A percentile compares a stretch with the other conserved stretches of the same genome.
phyloP scores from a whole-genome alignment of 106 monocot species.

The Narthecium ossifragum region DNA sequence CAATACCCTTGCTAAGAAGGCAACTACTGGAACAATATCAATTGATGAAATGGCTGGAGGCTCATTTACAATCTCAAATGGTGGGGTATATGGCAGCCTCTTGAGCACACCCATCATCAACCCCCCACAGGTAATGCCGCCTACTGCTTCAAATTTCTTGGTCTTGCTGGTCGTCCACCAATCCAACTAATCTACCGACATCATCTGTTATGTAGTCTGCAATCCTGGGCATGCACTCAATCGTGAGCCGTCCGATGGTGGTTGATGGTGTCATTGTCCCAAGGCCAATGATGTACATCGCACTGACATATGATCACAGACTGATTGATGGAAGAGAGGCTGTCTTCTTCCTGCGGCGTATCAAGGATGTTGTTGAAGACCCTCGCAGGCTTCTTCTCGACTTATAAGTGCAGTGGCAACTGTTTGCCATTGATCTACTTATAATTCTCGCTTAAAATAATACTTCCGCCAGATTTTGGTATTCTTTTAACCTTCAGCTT shows the following conservation, averaged over 20 bases:
- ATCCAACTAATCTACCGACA: too few relatives aligned
- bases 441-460: slow-evolving; percentile 1
- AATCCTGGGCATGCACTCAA: slow-evolving; percentile 92
- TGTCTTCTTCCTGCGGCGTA: slow-evolving; percentile 71
- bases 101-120: slow-evolving; percentile 93
- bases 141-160: too few relatives aligned
- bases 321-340: slow-evolving; percentile 94
- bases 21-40: slow-evolving; percentile 66
- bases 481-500: too few relatives aligned
- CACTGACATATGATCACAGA: slow-evolving; percentile 87
- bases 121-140: slow-evolving; percentile 60
- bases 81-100: slow-evolving; percentile 91
- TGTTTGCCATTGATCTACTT: not conserved
- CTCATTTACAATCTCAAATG: slow-evolving; percentile 93
- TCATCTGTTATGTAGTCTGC: slow-evolving; percentile 79
- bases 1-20: slow-evolving; percentile 63
- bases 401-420: slow-evolving; percentile 24
- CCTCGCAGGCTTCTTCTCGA: slow-evolving; percentile 86
- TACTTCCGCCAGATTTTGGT: too few relatives aligned
- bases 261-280: slow-evolving; percentile 49
- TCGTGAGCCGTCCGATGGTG: slow-evolving; percentile 70
- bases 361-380: slow-evolving; percentile 93
- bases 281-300: slow-evolving; percentile 95
- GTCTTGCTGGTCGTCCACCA: too few relatives aligned
- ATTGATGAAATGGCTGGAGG: slow-evolving; percentile 99